Evolutionary conservation across 257 asterid species (phyloP).

Genomic region (Eustoma russellianum): DNA sequence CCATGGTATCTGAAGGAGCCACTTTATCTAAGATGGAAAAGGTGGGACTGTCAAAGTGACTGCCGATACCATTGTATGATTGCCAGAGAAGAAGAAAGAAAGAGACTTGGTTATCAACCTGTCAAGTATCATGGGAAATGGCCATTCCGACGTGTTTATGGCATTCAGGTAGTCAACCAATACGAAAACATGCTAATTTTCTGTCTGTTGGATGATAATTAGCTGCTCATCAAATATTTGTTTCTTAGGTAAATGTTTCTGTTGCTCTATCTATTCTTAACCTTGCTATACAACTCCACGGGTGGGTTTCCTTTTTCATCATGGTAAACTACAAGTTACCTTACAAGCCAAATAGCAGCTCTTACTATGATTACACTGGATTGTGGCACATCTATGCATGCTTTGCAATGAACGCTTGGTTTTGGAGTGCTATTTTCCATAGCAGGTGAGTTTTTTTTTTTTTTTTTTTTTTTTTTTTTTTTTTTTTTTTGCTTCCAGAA

Average conservation of each 20-base stretch:
- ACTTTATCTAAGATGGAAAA: conserved; percentile 74
- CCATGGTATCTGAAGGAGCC: conserved; percentile 96
- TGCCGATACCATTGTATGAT: conserved; percentile 78
- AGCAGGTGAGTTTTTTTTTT: conserved; percentile 59
- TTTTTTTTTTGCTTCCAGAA: background rate
- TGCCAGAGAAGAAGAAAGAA: conserved; percentile 65
- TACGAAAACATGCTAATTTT: background rate
- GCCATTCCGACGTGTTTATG: conserved; percentile 68
- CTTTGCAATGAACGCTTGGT: conserved; percentile 69
- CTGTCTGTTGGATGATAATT: no score
- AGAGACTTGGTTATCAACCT: conserved; percentile 55
- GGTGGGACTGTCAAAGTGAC: conserved; percentile 78
- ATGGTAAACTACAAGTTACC: conserved; percentile 75
- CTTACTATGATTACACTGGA: conserved; percentile 78
- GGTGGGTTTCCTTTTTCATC: conserved; percentile 85
- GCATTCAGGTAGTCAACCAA: conserved; percentile 55
- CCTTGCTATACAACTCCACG: conserved; percentile 84
- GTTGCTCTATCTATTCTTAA: conserved; percentile 79
- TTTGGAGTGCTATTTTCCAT: conserved; percentile 83
- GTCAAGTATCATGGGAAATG: conserved; percentile 81
- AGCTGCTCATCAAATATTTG: background rate
- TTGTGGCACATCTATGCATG: conserved; percentile 71
- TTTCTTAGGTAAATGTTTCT: conserved; percentile 76
- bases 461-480: no score
- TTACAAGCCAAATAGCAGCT: conserved; percentile 46